These are phyloP conservation scores for Epithele typhae DNA, from an alignment of 768 basidiomycete species.

Conservation along the genomic window DNA sequence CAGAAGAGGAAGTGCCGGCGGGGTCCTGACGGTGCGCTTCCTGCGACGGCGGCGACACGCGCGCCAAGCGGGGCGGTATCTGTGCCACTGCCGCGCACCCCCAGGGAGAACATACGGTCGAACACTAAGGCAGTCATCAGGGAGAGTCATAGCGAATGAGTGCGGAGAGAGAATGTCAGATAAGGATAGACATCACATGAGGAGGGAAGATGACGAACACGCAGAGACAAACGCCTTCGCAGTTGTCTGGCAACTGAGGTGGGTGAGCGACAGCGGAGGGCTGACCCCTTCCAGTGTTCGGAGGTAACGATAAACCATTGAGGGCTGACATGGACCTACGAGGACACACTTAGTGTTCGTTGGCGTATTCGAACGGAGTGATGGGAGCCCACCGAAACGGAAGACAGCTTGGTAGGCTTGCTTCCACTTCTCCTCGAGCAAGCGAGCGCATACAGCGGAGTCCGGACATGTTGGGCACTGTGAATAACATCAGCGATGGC, in stretches of 20 bases:
- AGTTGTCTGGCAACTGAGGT: constrained; percentile 83
- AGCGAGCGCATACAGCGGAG: constrained; percentile 66
- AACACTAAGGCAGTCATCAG: constrained; percentile 49
- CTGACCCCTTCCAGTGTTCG: constrained; percentile 88
- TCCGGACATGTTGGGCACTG: constrained; percentile 88
- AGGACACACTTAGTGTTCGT: background rate
- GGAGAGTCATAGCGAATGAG: background rate
- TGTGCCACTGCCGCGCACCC: constrained; percentile 71
- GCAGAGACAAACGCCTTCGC: constrained; percentile 89
- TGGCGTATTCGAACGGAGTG: background rate
- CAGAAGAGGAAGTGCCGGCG: constrained; percentile 85
- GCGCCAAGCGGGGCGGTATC: constrained; percentile 58
- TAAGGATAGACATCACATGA: background rate
- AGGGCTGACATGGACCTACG: constrained; percentile 81
- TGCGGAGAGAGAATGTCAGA: background rate
- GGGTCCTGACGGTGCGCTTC: constrained; percentile 57
- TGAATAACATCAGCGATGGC: background rate
- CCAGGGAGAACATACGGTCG: constrained; percentile 86
- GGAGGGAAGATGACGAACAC: constrained; percentile 40
- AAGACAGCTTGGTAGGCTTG: constrained; percentile 85
- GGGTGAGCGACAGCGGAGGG: constrained; percentile 80
- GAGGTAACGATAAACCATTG: constrained; percentile 90
- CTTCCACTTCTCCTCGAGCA: constrained; percentile 91
- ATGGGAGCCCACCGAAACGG: constrained; percentile 59
- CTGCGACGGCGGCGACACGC: constrained; percentile 62